Evolutionary conservation across 139 green algal genomes (phyloP).

Genomic region (Chlamydomonas schloesseri): DNA sequence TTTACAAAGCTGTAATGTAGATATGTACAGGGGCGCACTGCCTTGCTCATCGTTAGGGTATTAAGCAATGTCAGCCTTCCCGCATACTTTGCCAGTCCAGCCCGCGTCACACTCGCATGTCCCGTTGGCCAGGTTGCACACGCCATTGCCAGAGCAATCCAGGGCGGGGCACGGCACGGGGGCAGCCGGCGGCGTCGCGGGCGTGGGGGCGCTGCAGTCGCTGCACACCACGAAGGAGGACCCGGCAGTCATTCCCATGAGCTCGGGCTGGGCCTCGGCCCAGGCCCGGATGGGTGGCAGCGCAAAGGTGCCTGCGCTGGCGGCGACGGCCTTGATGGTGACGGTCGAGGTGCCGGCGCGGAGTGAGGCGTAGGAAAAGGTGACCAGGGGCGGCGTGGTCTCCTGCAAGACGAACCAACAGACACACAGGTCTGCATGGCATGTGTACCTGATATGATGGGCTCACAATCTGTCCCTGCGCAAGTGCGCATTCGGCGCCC

Average conservation of each 20-base stretch:
- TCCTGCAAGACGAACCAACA: conserved; percentile 11
- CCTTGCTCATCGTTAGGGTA: too few relatives aligned
- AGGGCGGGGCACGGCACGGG: conserved; percentile 43
- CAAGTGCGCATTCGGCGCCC: too few relatives aligned
- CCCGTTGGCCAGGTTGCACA: conserved; percentile 51
- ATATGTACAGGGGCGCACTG: too few relatives aligned
- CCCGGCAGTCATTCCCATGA: conserved; percentile 51
- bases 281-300: conserved; percentile 68
- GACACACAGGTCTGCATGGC: too few relatives aligned
- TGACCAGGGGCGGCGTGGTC: conserved; percentile 46
- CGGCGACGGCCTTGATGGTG: conserved; percentile 64
- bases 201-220: too few relatives aligned
- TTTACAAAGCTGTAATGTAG: too few relatives aligned
- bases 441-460: too few relatives aligned
- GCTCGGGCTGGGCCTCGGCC: conserved; percentile 68
- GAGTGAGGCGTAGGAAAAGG: conserved; percentile 52
- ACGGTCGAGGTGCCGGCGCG: conserved; percentile 60
- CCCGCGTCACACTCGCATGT: conserved; percentile 50
- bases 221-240: conserved; percentile 44
- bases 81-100: neutral
- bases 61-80: too few relatives aligned
- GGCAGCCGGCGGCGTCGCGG: neutral
- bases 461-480: too few relatives aligned
- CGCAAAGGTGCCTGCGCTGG: conserved; percentile 63
- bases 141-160: conserved; percentile 58